phyloP scores from a whole-genome alignment of 1,284 basidiomycete genomes.

The Termitomyces sp. region DNA sequence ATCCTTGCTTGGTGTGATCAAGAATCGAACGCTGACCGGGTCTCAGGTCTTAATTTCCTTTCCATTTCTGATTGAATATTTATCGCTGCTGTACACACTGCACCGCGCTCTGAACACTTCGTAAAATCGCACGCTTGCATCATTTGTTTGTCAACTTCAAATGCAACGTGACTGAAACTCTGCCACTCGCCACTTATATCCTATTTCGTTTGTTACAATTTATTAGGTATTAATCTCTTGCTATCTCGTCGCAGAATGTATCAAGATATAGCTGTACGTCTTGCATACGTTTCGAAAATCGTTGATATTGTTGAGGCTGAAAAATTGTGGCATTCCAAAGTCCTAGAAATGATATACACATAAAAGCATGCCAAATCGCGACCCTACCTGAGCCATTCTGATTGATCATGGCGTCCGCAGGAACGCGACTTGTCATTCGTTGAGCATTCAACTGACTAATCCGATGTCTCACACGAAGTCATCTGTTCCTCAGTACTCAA shows the following conservation, averaged over 20 bases:
- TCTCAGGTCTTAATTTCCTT: constrained; percentile 58
- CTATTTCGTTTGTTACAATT: background rate
- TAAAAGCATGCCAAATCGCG: background rate
- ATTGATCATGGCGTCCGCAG: background rate
- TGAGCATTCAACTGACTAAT: background rate
- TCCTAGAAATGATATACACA: background rate
- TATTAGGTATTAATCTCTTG: constrained; percentile 11
- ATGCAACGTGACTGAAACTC: background rate
- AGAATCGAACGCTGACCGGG: constrained; percentile 54
- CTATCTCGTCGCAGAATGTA: constrained; percentile 5
- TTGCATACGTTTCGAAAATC: background rate
- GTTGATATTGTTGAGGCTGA: background rate
- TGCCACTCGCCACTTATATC: background rate
- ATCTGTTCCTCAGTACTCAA: background rate
- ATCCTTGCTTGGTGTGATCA: constrained; percentile 8
- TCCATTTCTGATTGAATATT: constrained; percentile 4
- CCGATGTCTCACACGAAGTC: constrained; percentile 4
- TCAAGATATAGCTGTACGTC: constrained; percentile 5
- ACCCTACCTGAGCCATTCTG: background rate
- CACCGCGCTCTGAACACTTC: background rate
- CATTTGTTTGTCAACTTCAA: background rate
- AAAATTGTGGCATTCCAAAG: background rate
- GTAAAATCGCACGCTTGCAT: background rate
- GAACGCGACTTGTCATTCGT: background rate
- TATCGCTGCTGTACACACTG: background rate